Evolutionary conservation across 768 basidiomycete species (phyloP), one percentile per base, ranked within the genome.

Genomic region (Kwoniella europaea): DNA sequence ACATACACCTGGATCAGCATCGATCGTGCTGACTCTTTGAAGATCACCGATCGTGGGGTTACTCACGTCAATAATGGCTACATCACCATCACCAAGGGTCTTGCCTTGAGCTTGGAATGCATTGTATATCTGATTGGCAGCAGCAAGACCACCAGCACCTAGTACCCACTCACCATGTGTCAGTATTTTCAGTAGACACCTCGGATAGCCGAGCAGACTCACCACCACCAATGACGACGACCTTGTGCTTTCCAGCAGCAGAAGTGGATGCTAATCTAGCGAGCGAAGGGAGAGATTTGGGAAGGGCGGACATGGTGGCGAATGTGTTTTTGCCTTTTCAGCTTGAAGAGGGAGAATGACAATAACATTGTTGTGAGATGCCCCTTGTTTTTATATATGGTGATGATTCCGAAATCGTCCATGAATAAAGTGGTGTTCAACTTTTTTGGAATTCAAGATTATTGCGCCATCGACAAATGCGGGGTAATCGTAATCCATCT

Each of bases 171-270:
- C 9, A 35, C 15, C 15, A 46, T 2, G n/a, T 5, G 42, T 24
- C 44, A 63, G n/a, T 10, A 24, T 55, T 35, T 15, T 12, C 50
- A 24, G 46, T 13, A 29, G 46, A 65, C 61, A 35, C 46, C 42
- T 50, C 42, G 63, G 22, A 55, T 46, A 41, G 24, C 55, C 46
- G n/a, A 59, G 60, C 12, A 2, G 71, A 85, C 88, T 75, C 79
- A 90, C 96, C 96, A 83, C 87, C 94, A 64, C 96, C 96, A 22
- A 98, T 86, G 53, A 98, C 89, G 29, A 98, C 85, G 43, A 98
- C 86, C 84, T 91, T 94, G 86, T 88, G 92, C 77, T 89, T 76
- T 18, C 75, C 76, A 6, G 72, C 68, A 4, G 79, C 76, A 5
- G 80, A 79, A 7, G 81, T 79, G 16, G 81, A 76, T 0, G 81